Evolutionary conservation across 768 basidiomycete genomes (phyloP), one percentile per base, ranked within the genome.

Genomic region (Psilocybe cubensis): DNA sequence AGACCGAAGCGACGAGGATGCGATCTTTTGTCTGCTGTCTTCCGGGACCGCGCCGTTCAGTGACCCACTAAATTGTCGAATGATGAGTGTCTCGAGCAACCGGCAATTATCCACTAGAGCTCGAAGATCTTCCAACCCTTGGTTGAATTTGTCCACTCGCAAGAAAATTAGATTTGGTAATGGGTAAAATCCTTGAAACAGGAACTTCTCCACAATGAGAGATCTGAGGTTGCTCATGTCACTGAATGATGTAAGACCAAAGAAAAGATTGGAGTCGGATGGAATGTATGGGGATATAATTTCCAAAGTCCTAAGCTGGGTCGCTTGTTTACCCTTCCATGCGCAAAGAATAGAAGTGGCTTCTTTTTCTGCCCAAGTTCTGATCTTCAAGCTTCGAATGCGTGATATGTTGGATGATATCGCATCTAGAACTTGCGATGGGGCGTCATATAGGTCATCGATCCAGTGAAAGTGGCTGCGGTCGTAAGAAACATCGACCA

Each of bases 1-100:
- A 3, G 51, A 62, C 20, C 62, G 59, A 17, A 75, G 41, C 12
- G 65, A 67, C 0, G 65, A 57, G 1, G 65, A 64, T 10, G 62
- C 58, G 29, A 73, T 64, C 23, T 51, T 6, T 10, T 20, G 5
- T 17, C 17, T 25, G 1, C 11, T 20, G 17, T 8, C 4, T 21
- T 52, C 31, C n/a, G n/a, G n/a, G n/a, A n/a, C n/a, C 21, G 48
- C 35, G n/a, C 4, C 5, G 35, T 11, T 4, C n/a, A n/a, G 8
- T 9, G 35, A 11, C 35, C 7, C 12, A 4, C 33, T 47, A 44
- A 67, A 54, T 1, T 57, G 54, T 18, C 58, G 60, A 29, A 63
- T 31, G 33, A 67, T 29, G 8, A 66, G 54, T 43, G 63, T 54
- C 41, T 54, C 53, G 59, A 65, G 43, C 25, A 57, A 47, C 3